Base-by-base conservation (phyloP, 805 yeast species). In the Sugiyamaella valdiviana region DNA sequence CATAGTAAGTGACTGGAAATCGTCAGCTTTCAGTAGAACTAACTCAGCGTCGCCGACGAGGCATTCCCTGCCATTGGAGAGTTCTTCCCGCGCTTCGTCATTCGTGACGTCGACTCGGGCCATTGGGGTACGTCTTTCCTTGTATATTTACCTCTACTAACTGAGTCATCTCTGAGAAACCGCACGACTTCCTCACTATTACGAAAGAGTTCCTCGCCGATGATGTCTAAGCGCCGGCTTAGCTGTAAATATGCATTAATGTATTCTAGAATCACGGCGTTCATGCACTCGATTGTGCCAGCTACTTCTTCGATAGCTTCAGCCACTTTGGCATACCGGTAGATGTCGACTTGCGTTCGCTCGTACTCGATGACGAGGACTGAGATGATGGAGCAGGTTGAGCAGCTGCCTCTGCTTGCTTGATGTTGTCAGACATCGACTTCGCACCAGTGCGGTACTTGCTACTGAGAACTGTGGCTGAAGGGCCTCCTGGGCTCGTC, bases 51-150 rank as follows among this genome's bases (percentile, higher is more conserved):
- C 16, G 83, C 95, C 0, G 97, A 90, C 63, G 96, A 89, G 51
- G 78, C 76, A 22, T 63, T 89, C 19, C 82, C 85, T 0, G 77
- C 77, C 16, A 83, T 88, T 44, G 95, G 90, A 1, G 67, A 69
- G 48, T 85, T 77, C 60, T 91, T 88, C 67, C 97, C 97, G 0
- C 70, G 72, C 21, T 88, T 88, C 60, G 85, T 79, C 51, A 67
- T 85, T 12, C 71, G 77, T 40, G 95, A 85, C 59, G 70, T 93
- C 20, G 82, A 86, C 16, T 78, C 90, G 0, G 96, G 96, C 1
- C 99, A 91, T 65, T 91, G 97, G 96, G 56, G 63, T 59, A 36
- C 14, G 12, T 36, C 3, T 6, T 7, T 23, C 19, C 16, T 17
- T 32, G 17, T n/a, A 26, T 32, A 21, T 38, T 29, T 3, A 17